Base-by-base conservation (phyloP, 2,329 filamentous ascomycete genomes). In the Colletotrichum graminicola region DNA sequence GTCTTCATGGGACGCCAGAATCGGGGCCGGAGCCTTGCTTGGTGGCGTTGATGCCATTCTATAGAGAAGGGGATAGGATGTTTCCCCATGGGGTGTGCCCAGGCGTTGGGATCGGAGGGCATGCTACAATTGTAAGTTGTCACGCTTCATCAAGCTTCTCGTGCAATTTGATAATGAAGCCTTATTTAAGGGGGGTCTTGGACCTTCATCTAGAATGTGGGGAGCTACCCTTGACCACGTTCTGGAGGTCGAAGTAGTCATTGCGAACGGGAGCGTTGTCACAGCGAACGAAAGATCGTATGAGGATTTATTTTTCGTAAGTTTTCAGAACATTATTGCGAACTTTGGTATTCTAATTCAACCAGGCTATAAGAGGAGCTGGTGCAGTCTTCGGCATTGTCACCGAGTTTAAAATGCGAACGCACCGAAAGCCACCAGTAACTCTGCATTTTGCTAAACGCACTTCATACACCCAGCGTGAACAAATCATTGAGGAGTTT, bases 261-360 rank as follows among this genome's bases (percentile, higher is more conserved):
- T 11, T 45, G 43, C 43, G 18, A 45, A 45, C 21, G 43, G 43
- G 2, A 45, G 7, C 8, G 3, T 45, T 1, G 18, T 45, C 18
- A 45, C 43, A 10, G 18, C 43, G 4, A 45, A 45, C 43, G 11
- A 10, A 8, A 8, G n/a, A 2, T 45, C 43, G 11, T n/a, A 45
- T 8, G 18, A 11, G 11, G 43, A 45, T 8, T n/a, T 45, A n/a
- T 45, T 45, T 7, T 45, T 45, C 21, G 43, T 45, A 45, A 45
- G 43, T n/a, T 10, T 6, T 6, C n/a, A 4, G 21, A 1, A 4
- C 4, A 1, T 5, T 11, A n/a, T n/a, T 2, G 8, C 21, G 11
- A 10, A 10, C n/a, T n/a, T n/a, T n/a, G 43, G 6, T 4, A 11
- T 6, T n/a, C 43, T 45, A 45, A 45, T 11, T 18, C 1, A 0